These are phyloP conservation scores for Pichia sp. DNA, from an alignment of 1,139 yeast species.

Conservation along the genomic window DNA sequence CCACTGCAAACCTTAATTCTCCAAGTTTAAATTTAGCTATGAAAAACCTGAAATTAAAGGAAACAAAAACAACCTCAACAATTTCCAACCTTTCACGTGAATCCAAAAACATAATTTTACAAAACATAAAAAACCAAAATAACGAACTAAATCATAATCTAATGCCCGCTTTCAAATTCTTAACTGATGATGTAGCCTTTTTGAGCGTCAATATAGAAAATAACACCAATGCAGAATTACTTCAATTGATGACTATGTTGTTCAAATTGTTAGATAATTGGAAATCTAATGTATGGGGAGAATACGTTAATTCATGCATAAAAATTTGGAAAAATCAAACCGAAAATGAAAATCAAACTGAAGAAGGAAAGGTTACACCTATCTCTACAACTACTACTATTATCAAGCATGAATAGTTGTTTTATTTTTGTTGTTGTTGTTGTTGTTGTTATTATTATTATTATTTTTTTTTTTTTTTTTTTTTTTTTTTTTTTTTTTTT, in stretches of 20 bases:
- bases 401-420: too few relatives aligned
- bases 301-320: conserved; percentile 18
- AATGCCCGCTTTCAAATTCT: conserved; percentile 25
- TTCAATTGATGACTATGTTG: conserved; percentile 13
- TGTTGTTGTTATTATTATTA: too few relatives aligned
- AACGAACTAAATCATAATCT: conserved; percentile 25
- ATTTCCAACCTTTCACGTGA: conserved; percentile 13
- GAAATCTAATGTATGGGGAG: conserved; percentile 22
- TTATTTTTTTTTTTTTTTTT: too few relatives aligned
- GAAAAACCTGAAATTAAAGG: conserved; percentile 8
- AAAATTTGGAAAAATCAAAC: conserved; percentile 23
- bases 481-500: too few relatives aligned
- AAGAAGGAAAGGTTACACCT: not conserved
- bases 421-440: too few relatives aligned
- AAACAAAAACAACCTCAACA: conserved; percentile 1
- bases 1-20: not conserved
- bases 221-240: conserved; percentile 22
- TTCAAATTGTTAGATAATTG: conserved; percentile 19
- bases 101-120: conserved; percentile 7
- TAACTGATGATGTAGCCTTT: conserved; percentile 25
- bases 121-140: conserved; percentile 20
- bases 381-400: too few relatives aligned
- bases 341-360: not conserved
- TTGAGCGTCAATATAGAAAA: conserved; percentile 26
- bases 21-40: conserved; percentile 15